These are phyloP conservation scores for Trametes versicolor DNA, from an alignment of 1,284 basidiomycete genomes.

Conservation along the genomic window DNA sequence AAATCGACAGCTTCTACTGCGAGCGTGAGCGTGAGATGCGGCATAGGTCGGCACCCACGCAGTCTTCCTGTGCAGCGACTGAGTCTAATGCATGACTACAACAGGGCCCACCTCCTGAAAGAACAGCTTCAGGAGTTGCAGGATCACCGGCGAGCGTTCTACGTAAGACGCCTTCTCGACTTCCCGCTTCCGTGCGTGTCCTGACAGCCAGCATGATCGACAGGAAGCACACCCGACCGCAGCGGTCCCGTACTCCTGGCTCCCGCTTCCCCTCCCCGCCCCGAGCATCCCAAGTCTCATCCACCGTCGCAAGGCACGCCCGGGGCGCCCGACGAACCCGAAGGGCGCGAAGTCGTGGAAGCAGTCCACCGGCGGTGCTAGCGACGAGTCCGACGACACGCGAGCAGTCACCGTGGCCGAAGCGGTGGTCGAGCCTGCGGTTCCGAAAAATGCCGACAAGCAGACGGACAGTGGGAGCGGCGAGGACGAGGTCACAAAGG, in stretches of 20 bases:
- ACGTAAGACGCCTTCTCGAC: conserved; percentile 54
- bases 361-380: neutral
- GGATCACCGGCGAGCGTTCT: conserved; percentile 73
- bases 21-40: conserved; percentile 73
- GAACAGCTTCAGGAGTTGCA: conserved; percentile 80
- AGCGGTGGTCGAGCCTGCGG: conserved; percentile 8
- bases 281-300: conserved; percentile 26
- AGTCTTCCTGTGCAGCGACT: neutral
- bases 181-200: neutral
- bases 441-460: conserved; percentile 4
- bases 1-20: conserved; percentile 87
- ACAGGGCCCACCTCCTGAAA: conserved; percentile 51
- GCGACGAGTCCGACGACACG: conserved; percentile 5
- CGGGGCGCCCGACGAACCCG: neutral
- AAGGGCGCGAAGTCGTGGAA: conserved; percentile 14
- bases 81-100: neutral
- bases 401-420: neutral
- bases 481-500: conserved; percentile 17
- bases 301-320: conserved; percentile 22
- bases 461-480: conserved; percentile 10
- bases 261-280: conserved; percentile 24
- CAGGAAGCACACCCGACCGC: conserved; percentile 34
- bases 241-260: conserved; percentile 23
- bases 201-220: neutral
- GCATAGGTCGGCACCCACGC: conserved; percentile 49